These are phyloP conservation scores for Backusella circina DNA, from an alignment of 192 early-diverging fungal genomes.

Conservation along the genomic window DNA sequence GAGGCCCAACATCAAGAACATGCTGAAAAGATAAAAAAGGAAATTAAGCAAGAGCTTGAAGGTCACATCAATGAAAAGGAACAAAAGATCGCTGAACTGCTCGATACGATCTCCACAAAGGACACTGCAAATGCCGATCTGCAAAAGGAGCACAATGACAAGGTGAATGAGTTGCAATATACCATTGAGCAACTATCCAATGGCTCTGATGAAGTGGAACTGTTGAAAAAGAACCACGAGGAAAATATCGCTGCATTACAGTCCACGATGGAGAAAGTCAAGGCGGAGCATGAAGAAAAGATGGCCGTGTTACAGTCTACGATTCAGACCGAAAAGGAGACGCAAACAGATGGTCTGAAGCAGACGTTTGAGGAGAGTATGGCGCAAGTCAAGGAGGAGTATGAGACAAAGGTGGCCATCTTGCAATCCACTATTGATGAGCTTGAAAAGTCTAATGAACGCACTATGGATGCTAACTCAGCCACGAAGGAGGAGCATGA, in stretches of 20 bases:
- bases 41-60: background rate
- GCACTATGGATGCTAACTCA: background rate
- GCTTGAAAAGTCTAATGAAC: background rate
- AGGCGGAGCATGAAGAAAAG: slow-evolving; percentile 4
- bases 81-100: background rate
- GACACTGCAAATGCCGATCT: background rate
- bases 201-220: background rate
- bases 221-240: background rate
- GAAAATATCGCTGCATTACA: slow-evolving; percentile 8
- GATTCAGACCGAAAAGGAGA: background rate
- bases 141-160: background rate
- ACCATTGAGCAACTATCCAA: background rate
- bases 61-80: background rate
- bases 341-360: background rate
- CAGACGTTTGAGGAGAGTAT: background rate
- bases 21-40: slow-evolving; percentile 12
- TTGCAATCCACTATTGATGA: background rate
- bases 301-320: background rate
- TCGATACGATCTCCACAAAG: background rate
- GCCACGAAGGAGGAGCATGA: background rate
- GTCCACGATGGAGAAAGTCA: background rate
- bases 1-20: slow-evolving; percentile 3
- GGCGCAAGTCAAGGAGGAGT: background rate
- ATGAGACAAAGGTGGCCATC: background rate
- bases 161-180: background rate